Conservation (phyloP, 768 basidiomycete species). For the Hygrocybe coccinea region DNA sequence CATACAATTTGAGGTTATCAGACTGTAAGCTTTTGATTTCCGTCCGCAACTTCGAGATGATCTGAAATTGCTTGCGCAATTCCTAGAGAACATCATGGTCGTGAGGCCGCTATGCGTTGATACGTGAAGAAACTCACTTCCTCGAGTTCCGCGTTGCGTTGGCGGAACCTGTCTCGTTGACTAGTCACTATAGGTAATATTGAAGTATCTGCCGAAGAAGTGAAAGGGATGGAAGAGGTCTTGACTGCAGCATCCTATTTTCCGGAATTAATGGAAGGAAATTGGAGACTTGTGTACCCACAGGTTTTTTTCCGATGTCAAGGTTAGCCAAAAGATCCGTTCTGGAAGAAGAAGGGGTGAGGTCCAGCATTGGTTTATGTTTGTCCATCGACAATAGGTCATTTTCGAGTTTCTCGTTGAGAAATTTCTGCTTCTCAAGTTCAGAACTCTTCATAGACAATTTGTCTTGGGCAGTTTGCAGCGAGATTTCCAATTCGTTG, state of each 20-base stretch:
- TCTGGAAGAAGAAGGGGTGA: constrained; percentile 29
- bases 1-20: constrained; percentile 96
- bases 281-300: constrained; percentile 13
- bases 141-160: constrained; percentile 94
- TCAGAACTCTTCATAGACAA: constrained; percentile 58
- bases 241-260: constrained; percentile 36
- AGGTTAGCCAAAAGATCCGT: constrained; percentile 67
- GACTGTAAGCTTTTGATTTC: constrained; percentile 90
- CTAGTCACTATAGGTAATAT: constrained; percentile 98
- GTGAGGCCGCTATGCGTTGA: constrained; percentile 1
- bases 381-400: constrained; percentile 82
- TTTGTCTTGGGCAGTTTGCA: constrained; percentile 53
- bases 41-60: constrained; percentile 86
- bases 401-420: constrained; percentile 90
- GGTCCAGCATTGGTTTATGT: constrained; percentile 38
- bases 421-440: constrained; percentile 65
- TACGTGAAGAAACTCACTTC: constrained; percentile 51
- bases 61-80: constrained; percentile 90
- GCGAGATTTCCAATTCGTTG: constrained; percentile 69
- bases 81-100: constrained; percentile 48
- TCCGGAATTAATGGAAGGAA: not conserved
- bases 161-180: constrained; percentile 95
- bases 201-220: constrained; percentile 78
- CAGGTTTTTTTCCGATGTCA: constrained; percentile 60
- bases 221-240: constrained; percentile 64